These are phyloP conservation scores for Ricinus communis DNA, from an alignment of 345 rosid species.

Conservation along the genomic window DNA sequence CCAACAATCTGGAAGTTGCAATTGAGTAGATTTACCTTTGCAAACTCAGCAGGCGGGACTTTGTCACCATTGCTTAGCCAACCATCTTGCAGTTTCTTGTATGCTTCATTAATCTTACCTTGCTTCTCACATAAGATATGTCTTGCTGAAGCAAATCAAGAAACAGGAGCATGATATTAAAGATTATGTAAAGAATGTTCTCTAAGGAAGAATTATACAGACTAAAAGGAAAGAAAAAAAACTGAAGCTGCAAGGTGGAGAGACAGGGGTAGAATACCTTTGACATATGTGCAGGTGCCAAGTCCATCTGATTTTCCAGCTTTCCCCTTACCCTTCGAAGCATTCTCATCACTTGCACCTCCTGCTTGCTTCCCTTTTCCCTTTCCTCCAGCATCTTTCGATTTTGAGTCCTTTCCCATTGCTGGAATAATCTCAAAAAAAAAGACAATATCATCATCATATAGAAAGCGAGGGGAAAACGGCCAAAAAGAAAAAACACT, in stretches of 20 bases:
- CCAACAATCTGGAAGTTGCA: neutral
- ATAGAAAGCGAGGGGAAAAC: neutral
- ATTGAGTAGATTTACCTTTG: constrained; percentile 55
- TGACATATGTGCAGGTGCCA: constrained; percentile 95
- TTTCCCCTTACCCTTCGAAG: constrained; percentile 94
- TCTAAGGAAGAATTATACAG: too few relatives aligned
- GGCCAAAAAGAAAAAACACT: too few relatives aligned
- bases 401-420: constrained; percentile 71
- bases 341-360: constrained; percentile 61
- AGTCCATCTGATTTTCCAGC: constrained; percentile 86
- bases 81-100: constrained; percentile 91
- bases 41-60: constrained; percentile 98
- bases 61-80: constrained; percentile 92
- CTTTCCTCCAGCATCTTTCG: constrained; percentile 62
- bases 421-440: neutral
- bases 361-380: constrained; percentile 87
- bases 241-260: neutral
- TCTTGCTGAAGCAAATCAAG: constrained; percentile 51
- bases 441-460: neutral
- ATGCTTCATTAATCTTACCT: constrained; percentile 93
- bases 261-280: constrained; percentile 45
- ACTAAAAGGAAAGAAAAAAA: neutral
- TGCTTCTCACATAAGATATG: constrained; percentile 93
- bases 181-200: neutral
- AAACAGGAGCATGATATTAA: neutral